phyloP scores from a whole-genome alignment of 352 stramenopile genomes.

The Pythium volutum region DNA sequence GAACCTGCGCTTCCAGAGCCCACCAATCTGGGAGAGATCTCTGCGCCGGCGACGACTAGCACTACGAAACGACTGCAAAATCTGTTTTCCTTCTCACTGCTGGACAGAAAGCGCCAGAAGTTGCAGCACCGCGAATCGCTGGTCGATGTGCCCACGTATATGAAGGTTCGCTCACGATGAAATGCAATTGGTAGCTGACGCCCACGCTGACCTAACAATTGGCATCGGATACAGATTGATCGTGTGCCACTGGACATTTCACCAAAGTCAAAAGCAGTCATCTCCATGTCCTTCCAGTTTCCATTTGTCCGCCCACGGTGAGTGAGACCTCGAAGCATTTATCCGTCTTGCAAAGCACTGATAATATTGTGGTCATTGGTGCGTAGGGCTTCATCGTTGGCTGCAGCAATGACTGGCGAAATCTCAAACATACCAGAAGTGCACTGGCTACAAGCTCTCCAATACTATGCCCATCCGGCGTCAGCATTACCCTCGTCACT shows the following conservation, averaged over 20 bases:
- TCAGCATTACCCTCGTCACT: slow-evolving; percentile 47
- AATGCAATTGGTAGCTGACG: not conserved
- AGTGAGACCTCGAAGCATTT: not conserved
- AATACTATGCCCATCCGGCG: slow-evolving; percentile 68
- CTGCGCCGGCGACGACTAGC: not conserved
- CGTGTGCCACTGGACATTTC: slow-evolving; percentile 53
- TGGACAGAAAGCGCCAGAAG: slow-evolving; percentile 36
- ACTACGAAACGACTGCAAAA: slow-evolving; percentile 27
- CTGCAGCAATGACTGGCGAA: slow-evolving; percentile 27
- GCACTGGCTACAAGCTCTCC: slow-evolving; percentile 60
- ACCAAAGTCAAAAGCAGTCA: slow-evolving; percentile 52
- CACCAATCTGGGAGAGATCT: not conserved
- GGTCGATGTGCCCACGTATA: slow-evolving; percentile 30
- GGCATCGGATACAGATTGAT: slow-evolving; percentile 27
- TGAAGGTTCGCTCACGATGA: slow-evolving; percentile 26
- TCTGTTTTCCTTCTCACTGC: slow-evolving; percentile 29
- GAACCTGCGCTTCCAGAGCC: not conserved
- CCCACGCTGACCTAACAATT: not conserved
- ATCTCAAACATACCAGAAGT: slow-evolving; percentile 24
- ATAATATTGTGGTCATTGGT: too few relatives aligned
- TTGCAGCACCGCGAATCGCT: slow-evolving; percentile 19
- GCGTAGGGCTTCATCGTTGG: slow-evolving; percentile 11
- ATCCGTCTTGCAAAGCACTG: too few relatives aligned
- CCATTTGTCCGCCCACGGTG: slow-evolving; percentile 63
- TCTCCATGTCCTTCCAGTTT: slow-evolving; percentile 62